These are phyloP conservation scores for Danielia oregonensis DNA, from an alignment of 805 yeast genomes.

Conservation along the genomic window DNA sequence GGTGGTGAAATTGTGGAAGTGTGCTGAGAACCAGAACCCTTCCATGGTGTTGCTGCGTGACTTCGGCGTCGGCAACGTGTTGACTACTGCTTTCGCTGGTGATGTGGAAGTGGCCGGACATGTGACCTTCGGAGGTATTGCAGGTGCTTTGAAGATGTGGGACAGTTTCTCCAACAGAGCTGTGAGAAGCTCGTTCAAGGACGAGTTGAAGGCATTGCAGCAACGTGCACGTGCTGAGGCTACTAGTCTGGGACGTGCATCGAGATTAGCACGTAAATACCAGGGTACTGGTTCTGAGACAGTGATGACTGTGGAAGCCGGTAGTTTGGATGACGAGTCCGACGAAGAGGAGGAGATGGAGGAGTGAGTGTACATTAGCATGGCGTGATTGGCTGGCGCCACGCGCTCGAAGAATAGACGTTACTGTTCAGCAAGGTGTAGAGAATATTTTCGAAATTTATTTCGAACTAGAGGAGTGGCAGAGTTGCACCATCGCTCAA, in stretches of 20 bases:
- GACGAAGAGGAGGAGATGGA: conserved; percentile 51
- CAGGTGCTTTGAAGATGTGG: conserved; percentile 85
- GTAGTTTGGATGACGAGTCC: conserved; percentile 52
- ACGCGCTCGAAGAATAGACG: too few relatives aligned
- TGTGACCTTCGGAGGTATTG: conserved; percentile 82
- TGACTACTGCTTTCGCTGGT: conserved; percentile 77
- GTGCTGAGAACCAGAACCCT: conserved; percentile 48
- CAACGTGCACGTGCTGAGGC: conserved; percentile 57
- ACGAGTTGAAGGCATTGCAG: conserved; percentile 54
- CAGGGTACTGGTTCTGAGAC: conserved; percentile 47
- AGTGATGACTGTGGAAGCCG: conserved; percentile 61
- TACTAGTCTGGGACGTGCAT: conserved; percentile 50
- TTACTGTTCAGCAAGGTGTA: too few relatives aligned
- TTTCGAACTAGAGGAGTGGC: too few relatives aligned
- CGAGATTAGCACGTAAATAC: conserved; percentile 76
- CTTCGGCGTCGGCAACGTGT: conserved; percentile 90
- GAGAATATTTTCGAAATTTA: too few relatives aligned
- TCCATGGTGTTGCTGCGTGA: conserved; percentile 89
- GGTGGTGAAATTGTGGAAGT: conserved; percentile 82
- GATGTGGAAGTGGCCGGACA: conserved; percentile 85
- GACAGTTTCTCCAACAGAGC: conserved; percentile 81
- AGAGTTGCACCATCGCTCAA: too few relatives aligned
- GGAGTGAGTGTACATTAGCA: conserved; percentile 13
- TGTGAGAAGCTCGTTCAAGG: conserved; percentile 66
- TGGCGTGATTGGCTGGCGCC: too few relatives aligned